Evolutionary conservation across 495 filamentous ascomycete species (phyloP).

Genomic region (Lophiotrema nucula): DNA sequence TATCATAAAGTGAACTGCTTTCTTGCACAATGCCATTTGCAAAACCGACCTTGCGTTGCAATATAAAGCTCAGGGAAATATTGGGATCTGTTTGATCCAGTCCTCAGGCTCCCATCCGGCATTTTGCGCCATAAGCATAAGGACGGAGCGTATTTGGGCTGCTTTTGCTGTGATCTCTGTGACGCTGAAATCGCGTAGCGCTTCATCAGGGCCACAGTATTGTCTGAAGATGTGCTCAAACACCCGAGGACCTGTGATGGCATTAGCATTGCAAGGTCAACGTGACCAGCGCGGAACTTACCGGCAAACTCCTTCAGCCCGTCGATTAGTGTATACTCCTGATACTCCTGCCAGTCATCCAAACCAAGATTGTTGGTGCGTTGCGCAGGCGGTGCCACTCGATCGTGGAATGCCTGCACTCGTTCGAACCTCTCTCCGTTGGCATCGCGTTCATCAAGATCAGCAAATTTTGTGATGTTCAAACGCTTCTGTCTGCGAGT

Average conservation of each 20-base stretch:
- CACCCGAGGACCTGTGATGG: slow-evolving; percentile 22
- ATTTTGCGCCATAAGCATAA: no score
- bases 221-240: slow-evolving; percentile 34
- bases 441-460: slow-evolving; percentile 19
- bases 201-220: slow-evolving; percentile 28
- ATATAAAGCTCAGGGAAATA: no score
- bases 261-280: background rate
- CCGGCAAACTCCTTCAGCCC: slow-evolving; percentile 34
- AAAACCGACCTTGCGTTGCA: no score
- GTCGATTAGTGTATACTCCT: slow-evolving; percentile 25
- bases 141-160: no score
- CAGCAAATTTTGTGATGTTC: background rate
- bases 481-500: background rate
- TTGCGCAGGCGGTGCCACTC: slow-evolving; percentile 19
- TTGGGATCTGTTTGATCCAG: no score
- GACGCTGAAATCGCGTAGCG: slow-evolving; percentile 34
- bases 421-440: slow-evolving; percentile 37
- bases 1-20: no score
- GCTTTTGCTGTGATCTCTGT: slow-evolving; percentile 38
- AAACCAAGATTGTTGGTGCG: background rate
- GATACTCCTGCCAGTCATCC: slow-evolving; percentile 24
- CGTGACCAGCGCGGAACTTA: background rate
- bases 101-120: no score
- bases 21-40: no score
- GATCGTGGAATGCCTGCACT: slow-evolving; percentile 29